Conservation (phyloP, 1,139 yeast species). For the Saccharomyces pastorianus region DNA sequence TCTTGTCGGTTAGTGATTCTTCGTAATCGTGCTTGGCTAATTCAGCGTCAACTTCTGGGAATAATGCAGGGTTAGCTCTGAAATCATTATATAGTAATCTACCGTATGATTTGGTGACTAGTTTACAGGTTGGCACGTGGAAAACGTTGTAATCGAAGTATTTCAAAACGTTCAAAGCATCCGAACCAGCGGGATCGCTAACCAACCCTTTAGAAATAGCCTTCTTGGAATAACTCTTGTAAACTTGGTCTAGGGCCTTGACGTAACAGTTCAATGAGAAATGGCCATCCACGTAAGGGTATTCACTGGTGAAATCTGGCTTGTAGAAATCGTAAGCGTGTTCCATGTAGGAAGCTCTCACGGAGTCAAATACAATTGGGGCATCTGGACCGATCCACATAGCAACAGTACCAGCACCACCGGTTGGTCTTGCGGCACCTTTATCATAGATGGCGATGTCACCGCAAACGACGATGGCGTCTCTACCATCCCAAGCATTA, state of each 20-base stretch:
- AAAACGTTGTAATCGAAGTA: constrained; percentile 91
- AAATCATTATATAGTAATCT: constrained; percentile 87
- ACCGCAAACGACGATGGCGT: constrained; percentile 94
- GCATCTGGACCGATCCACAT: constrained; percentile 95
- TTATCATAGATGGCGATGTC: constrained; percentile 96
- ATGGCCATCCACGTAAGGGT: constrained; percentile 97
- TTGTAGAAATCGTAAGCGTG: constrained; percentile 97
- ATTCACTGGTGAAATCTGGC: constrained; percentile 94
- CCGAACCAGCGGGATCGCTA: constrained; percentile 24
- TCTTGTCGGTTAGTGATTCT: constrained; percentile 68
- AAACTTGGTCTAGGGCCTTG: constrained; percentile 84
- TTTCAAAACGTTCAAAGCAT: constrained; percentile 55
- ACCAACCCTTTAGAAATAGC: constrained; percentile 50
- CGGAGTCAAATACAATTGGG: constrained; percentile 82
- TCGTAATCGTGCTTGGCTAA: constrained; percentile 63
- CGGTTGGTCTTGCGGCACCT: constrained; percentile 99
- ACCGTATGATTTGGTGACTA: constrained; percentile 88
- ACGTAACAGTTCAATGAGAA: constrained; percentile 91
- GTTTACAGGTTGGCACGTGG: constrained; percentile 98
- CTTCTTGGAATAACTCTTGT: constrained; percentile 73
- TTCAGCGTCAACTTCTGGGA: constrained; percentile 54
- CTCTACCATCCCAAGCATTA: constrained; percentile 96
- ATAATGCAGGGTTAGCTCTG: constrained; percentile 50
- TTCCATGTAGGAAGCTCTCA: constrained; percentile 89
- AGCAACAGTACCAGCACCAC: constrained; percentile 98